These are phyloP conservation scores for Boletus edulis DNA, from an alignment of 768 basidiomycete species.

Conservation along the genomic window DNA sequence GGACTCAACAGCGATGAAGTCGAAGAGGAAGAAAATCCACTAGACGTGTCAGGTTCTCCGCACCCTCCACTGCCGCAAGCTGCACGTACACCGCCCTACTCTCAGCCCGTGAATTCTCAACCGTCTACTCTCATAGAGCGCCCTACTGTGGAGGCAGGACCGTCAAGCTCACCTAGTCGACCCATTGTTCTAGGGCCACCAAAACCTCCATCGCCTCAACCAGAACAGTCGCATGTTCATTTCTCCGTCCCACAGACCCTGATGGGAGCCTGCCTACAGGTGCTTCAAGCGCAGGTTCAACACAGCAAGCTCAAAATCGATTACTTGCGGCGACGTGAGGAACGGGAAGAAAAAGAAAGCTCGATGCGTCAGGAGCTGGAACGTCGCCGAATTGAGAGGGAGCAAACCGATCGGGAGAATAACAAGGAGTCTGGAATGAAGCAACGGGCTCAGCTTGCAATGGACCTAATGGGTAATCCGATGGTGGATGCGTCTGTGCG, in stretches of 20 bases:
- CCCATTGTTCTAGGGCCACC: slow-evolving; percentile 5
- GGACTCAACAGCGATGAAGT: slow-evolving; percentile 43
- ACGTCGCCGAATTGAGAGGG: slow-evolving; percentile 51
- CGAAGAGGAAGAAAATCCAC: slow-evolving; percentile 49
- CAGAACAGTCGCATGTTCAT: slow-evolving; percentile 45
- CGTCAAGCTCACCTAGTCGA: slow-evolving; percentile 18
- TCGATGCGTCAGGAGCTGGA: slow-evolving; percentile 50
- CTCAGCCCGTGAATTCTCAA: slow-evolving; percentile 16
- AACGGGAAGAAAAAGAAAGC: slow-evolving; percentile 65
- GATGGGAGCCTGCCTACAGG: slow-evolving; percentile 54
- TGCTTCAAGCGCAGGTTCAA: slow-evolving; percentile 65
- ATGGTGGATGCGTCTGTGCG: slow-evolving; percentile 58
- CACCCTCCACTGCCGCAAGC: slow-evolving; percentile 30
- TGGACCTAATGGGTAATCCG: slow-evolving; percentile 61
- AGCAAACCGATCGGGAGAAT: slow-evolving; percentile 54
- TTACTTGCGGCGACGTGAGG: slow-evolving; percentile 62
- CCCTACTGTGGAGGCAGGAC: slow-evolving; percentile 16
- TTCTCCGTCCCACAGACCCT: slow-evolving; percentile 56
- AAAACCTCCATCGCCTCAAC: slow-evolving; percentile 14
- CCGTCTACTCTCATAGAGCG: slow-evolving; percentile 15
- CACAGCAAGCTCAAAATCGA: slow-evolving; percentile 70
- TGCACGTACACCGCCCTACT: slow-evolving; percentile 21
- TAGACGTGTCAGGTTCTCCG: slow-evolving; percentile 40
- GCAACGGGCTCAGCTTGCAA: slow-evolving; percentile 65
- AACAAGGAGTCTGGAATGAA: slow-evolving; percentile 51